Evolutionary conservation across 495 filamentous ascomycete genomes (phyloP).

Genomic region (Penicillium pulvis): DNA sequence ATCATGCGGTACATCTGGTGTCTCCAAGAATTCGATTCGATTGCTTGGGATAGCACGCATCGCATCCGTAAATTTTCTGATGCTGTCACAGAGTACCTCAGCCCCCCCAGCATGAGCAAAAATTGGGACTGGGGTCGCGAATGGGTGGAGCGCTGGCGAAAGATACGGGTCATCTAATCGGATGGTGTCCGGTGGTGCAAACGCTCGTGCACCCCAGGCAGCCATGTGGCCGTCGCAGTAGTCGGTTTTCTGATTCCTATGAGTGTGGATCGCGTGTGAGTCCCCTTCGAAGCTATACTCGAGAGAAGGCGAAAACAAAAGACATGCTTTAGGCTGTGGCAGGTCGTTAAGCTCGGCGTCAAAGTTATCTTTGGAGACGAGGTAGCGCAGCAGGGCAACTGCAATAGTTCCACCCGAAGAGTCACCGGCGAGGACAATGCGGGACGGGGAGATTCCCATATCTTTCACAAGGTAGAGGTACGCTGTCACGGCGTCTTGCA

Average conservation of each 20-base stretch:
- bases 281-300: conserved; percentile 16
- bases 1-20: conserved; percentile 35
- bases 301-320: conserved; percentile 40
- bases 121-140: conserved; percentile 33
- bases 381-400: conserved; percentile 41
- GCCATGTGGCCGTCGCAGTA: conserved; percentile 27
- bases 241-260: conserved; percentile 33
- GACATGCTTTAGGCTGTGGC: conserved; percentile 22
- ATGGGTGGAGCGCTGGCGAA: conserved; percentile 28
- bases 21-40: conserved; percentile 27
- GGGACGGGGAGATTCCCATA: conserved; percentile 24
- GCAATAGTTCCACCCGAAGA: conserved; percentile 43
- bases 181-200: conserved; percentile 19
- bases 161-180: conserved; percentile 31
- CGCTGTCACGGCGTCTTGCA: conserved; percentile 15
- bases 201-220: conserved; percentile 33
- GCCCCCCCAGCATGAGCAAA: conserved; percentile 34
- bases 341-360: conserved; percentile 8
- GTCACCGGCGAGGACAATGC: conserved; percentile 45
- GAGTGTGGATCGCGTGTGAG: conserved; percentile 8
- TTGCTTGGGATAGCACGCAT: conserved; percentile 26
- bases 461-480: conserved; percentile 30
- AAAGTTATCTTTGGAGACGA: conserved; percentile 1
- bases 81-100: conserved; percentile 38
- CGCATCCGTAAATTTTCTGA: conserved; percentile 24